Evolutionary conservation across 2,329 filamentous ascomycete species (phyloP).

Genomic region (Polychaeton citri): DNA sequence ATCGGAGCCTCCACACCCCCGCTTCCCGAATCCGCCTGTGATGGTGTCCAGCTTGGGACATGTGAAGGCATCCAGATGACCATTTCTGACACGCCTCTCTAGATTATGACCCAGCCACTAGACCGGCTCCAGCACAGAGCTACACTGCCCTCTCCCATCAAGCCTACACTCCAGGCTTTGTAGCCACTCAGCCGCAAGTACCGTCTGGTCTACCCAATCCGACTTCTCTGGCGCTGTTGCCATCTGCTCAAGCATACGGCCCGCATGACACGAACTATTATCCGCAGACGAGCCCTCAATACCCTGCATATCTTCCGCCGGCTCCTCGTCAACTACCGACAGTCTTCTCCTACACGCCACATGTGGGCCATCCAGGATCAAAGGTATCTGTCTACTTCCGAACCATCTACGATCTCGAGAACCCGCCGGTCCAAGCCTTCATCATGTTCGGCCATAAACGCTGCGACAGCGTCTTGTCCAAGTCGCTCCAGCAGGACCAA

Average conservation of each 20-base stretch:
- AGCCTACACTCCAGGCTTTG: conserved; percentile 36
- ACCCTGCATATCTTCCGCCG: conserved; percentile 53
- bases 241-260: conserved; percentile 28
- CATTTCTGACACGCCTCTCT: conserved; percentile 34
- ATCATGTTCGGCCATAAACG: conserved; percentile 70
- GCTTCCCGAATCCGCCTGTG: background rate
- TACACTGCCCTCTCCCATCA: conserved; percentile 34
- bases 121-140: conserved; percentile 44
- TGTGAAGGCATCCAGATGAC: conserved; percentile 24
- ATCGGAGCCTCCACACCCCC: too few relatives aligned
- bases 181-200: conserved; percentile 35
- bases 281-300: conserved; percentile 46
- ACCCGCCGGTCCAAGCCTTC: conserved; percentile 37
- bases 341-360: conserved; percentile 58
- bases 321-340: conserved; percentile 47
- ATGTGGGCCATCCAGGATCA: conserved; percentile 54
- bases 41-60: conserved; percentile 19
- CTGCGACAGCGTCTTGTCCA: conserved; percentile 53
- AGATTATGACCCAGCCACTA: conserved; percentile 42
- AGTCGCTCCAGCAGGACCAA: conserved; percentile 35
- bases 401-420: conserved; percentile 59
- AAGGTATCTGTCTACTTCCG: conserved; percentile 62
- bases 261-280: conserved; percentile 36
- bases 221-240: conserved; percentile 31
- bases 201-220: conserved; percentile 33